Base-by-base conservation (phyloP, 2,329 filamentous ascomycete species). In the Cytospora piceicola region DNA sequence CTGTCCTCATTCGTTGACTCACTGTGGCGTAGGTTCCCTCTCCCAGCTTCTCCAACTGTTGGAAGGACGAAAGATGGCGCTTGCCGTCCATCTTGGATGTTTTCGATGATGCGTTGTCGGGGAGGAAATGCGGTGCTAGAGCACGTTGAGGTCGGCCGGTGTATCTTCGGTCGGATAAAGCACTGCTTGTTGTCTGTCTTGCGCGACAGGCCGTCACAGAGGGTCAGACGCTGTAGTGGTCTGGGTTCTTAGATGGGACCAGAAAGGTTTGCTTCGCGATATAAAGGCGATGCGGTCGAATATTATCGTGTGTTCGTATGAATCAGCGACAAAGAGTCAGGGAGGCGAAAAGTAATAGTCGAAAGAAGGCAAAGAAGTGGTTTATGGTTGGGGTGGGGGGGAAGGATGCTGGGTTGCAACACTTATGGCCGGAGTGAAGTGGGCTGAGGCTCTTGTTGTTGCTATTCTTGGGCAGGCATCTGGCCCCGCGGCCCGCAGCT, bases 1-100 rank as follows among this genome's bases (percentile, higher is more conserved):
- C 52, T 17, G 11, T 11, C n/a, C 46, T 24, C 14, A 11, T 22
- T 4, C 1, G 27, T 67, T 49, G 56, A 80, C 88, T 74, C 83
- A 97, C 95, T 39, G 95, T 99, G 39, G 95, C 95, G 87, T 99
- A 99, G 36, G 95, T 99, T 68, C 95, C 95, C 83, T 99, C 95
- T 74, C 95, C 95, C 71, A 99, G 86, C 90, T 94, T 99, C 81
- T 99, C 95, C 77, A 98, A 87, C 88, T 98, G 95, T 85, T 98
- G 94, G 84, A 99, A 99, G 69, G 94, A 98, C 81, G 91, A 96
- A 64, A 94, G 94, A 75, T 97, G 93, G 74, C 91, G 85, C 78
- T 96, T 92, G 75, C 92, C 91, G 80, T 97, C 94, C 94, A 98
- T 98, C 62, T 67, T 69, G 42, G n/a, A 22, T 53, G 32, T 54